Conservation (phyloP, 345 rosid species). For the Arabidopsis thaliana region DNA sequence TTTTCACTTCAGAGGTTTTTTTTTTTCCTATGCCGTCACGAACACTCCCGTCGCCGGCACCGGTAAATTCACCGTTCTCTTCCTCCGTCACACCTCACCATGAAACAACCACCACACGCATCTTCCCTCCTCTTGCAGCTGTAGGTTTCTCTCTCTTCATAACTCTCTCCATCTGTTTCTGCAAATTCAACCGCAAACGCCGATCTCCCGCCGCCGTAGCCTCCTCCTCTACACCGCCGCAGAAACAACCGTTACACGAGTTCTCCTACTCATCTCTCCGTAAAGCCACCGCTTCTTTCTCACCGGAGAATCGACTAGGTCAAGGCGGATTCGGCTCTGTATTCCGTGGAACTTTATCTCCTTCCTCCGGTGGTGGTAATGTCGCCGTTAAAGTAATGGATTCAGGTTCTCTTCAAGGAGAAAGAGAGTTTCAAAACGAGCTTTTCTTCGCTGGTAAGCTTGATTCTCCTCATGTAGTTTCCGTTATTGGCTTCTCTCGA, state of each 20-base stretch:
- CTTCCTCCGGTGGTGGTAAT: conserved; percentile 21
- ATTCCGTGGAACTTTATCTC: conserved; percentile 61
- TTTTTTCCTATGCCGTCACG: conserved; percentile 52
- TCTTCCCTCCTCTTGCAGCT: conserved; percentile 44
- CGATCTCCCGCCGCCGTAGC: conserved; percentile 29
- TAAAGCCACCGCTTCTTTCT: conserved; percentile 63
- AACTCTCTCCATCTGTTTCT: conserved; percentile 58
- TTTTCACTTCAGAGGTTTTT: too few species aligned
- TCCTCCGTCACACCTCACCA: conserved; percentile 23
- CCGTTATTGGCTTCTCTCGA: conserved; percentile 80
- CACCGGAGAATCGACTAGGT: conserved; percentile 61
- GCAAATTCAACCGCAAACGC: conserved; percentile 59
- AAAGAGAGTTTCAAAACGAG: conserved; percentile 96
- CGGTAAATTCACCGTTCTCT: conserved; percentile 9
- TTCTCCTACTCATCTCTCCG: conserved; percentile 66
- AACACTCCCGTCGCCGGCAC: conserved; percentile 41
- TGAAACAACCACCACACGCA: conserved; percentile 27
- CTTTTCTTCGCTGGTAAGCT: conserved; percentile 75
- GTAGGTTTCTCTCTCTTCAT: conserved; percentile 57
- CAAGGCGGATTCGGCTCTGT: conserved; percentile 94
- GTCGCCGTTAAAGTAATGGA: conserved; percentile 94
- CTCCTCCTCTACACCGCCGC: conserved; percentile 46
- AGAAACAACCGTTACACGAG: conserved; percentile 55
- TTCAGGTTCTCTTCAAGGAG: conserved; percentile 89
- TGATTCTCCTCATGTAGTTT: conserved; percentile 59